Evolutionary conservation across 1,284 basidiomycete genomes (phyloP).

Genomic region (Leccinum glutinopallens): DNA sequence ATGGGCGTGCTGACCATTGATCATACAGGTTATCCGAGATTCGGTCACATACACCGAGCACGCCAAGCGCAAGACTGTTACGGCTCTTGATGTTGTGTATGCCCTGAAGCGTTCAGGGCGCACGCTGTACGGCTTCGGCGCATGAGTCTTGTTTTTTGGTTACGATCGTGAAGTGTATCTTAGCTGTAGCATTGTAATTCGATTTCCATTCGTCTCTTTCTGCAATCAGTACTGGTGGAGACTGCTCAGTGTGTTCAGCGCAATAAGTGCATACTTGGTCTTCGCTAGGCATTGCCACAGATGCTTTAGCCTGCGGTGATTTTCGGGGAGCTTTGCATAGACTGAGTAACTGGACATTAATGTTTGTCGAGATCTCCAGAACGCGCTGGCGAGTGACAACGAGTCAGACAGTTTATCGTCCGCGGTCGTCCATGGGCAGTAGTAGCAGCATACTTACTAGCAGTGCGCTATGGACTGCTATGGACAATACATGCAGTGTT

Average conservation of each 20-base stretch:
- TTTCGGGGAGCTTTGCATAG: neutral
- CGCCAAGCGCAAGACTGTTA: constrained; percentile 89
- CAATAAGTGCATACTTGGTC: neutral
- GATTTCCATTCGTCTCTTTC: neutral
- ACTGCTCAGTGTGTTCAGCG: neutral
- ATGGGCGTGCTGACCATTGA: neutral
- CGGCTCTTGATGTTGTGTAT: constrained; percentile 81
- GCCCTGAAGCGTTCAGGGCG: constrained; percentile 82
- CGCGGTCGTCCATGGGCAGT: too few species aligned
- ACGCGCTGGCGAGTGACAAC: neutral
- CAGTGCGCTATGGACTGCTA: neutral
- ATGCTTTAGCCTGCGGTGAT: neutral
- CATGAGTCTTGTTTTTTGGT: constrained; percentile 32
- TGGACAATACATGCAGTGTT: neutral
- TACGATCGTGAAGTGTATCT: constrained; percentile 24
- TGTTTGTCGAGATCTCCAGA: neutral
- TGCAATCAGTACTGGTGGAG: neutral
- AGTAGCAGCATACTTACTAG: too few species aligned
- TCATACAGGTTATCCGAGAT: constrained; percentile 65
- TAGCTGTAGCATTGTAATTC: constrained; percentile 36
- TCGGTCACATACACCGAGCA: constrained; percentile 89
- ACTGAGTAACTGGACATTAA: neutral
- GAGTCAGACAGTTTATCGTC: neutral
- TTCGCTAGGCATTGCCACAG: neutral
- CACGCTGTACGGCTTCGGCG: constrained; percentile 79